A percentile compares a stretch with the other conserved stretches of the same genome.
These are phyloP conservation scores for Mentha longifolia DNA, from an alignment of 257 asterid genomes.

Conservation along the genomic window DNA sequence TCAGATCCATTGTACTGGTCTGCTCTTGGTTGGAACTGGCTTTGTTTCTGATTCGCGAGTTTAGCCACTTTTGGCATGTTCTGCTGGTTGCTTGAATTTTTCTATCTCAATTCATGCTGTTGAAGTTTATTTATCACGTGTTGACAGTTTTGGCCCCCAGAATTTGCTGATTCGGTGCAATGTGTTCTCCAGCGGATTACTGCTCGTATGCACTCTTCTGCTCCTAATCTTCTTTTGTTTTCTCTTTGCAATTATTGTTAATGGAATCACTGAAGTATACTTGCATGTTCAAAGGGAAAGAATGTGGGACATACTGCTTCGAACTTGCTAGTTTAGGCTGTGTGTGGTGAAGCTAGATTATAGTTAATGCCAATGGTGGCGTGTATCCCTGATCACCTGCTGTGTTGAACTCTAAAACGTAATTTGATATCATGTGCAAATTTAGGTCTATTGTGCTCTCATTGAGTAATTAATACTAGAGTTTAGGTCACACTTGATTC, in stretches of 20 bases:
- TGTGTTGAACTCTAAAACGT: not conserved
- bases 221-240: not conserved
- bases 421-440: not conserved
- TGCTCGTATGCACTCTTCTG: constrained; percentile 3
- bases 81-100: constrained; percentile 11
- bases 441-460: constrained; percentile 5
- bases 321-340: constrained; percentile 23
- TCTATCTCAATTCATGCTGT: constrained; percentile 18
- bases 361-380: not conserved
- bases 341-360: constrained; percentile 27
- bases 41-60: constrained; percentile 29
- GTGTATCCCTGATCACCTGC: not conserved
- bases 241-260: not conserved
- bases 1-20: constrained; percentile 53
- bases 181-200: constrained; percentile 8
- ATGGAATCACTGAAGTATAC: constrained; percentile 7
- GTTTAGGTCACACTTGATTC: not conserved
- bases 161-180: constrained; percentile 11
- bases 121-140: constrained; percentile 16
- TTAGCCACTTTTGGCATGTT: constrained; percentile 17
- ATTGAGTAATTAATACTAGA: constrained; percentile 15
- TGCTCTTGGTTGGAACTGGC: constrained; percentile 21
- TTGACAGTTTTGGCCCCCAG: constrained; percentile 4
- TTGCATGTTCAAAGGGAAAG: constrained; percentile 1
- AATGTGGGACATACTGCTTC: not conserved